Percentiles rank a stretch among this genome's conserved stretches.
Conservation (phyloP, 2,329 filamentous ascomycete genomes). For the Penicillium sp. region DNA sequence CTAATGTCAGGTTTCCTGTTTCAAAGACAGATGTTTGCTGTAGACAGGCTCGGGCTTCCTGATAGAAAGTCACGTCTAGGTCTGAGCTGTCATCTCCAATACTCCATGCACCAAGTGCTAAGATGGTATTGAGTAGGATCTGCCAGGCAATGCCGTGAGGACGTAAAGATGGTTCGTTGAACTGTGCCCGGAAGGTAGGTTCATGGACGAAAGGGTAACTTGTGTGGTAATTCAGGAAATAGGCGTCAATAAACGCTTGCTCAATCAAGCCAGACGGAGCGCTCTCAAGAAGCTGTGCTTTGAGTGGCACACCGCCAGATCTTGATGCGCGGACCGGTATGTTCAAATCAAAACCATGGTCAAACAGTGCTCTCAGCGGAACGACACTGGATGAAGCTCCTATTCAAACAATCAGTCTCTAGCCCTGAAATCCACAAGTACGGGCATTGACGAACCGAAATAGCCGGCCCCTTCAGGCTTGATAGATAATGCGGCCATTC, state of each 20-base stretch:
- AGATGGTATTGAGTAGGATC: constrained; percentile 53
- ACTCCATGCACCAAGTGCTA: constrained; percentile 54
- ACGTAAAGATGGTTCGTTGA: constrained; percentile 51
- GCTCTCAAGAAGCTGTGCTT: constrained; percentile 46
- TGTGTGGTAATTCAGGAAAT: constrained; percentile 55
- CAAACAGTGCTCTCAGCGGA: constrained; percentile 45
- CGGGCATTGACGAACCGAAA: constrained; percentile 36
- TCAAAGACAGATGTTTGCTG: constrained; percentile 56
- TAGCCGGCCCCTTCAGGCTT: constrained; percentile 49
- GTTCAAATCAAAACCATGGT: constrained; percentile 49
- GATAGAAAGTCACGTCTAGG: constrained; percentile 54
- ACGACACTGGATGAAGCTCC: constrained; percentile 50
- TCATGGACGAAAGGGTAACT: constrained; percentile 58
- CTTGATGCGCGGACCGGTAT: constrained; percentile 40
- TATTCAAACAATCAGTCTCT: constrained; percentile 15
- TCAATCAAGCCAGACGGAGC: constrained; percentile 48
- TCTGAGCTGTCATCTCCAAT: constrained; percentile 50
- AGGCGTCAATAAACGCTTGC: constrained; percentile 53
- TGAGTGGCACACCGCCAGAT: constrained; percentile 42
- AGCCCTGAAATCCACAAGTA: background rate
- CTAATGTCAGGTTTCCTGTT: constrained; percentile 56
- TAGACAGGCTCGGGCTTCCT: constrained; percentile 54
- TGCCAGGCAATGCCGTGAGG: constrained; percentile 53
- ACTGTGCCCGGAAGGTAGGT: constrained; percentile 55
- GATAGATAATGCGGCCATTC: constrained; percentile 50